Conservation (phyloP, 2,329 filamentous ascomycete genomes). For the Monosporascus sp. region DNA sequence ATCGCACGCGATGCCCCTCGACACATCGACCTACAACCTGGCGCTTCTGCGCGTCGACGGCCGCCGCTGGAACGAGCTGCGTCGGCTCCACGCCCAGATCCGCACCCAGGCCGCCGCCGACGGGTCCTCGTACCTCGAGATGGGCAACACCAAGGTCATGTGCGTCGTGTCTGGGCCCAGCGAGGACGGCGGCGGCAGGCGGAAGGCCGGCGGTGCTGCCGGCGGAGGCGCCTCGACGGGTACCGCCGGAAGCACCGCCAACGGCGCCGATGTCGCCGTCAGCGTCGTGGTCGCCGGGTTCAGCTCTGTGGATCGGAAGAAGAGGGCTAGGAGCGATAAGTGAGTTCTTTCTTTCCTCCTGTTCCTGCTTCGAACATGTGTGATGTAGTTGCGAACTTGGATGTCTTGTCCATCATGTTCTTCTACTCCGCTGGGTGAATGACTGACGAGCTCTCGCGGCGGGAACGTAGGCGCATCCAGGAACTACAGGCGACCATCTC, state of each 20-base stretch:
- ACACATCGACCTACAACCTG: conserved; percentile 86
- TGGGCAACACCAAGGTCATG: conserved; percentile 96
- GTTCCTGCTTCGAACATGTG: conserved; percentile 1
- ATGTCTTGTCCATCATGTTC: background rate
- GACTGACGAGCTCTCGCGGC: no score
- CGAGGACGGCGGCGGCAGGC: conserved; percentile 48
- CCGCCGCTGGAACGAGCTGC: conserved; percentile 94
- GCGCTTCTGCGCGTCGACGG: conserved; percentile 79
- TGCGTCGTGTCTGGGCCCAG: conserved; percentile 84
- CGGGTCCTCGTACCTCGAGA: conserved; percentile 88
- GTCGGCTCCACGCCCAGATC: conserved; percentile 81
- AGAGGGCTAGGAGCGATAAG: conserved; percentile 72
- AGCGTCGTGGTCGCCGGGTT: conserved; percentile 85
- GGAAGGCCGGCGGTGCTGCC: conserved; percentile 26
- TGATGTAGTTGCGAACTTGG: no score
- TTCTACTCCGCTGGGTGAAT: no score
- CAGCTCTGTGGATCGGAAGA: conserved; percentile 78
- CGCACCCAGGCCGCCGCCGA: conserved; percentile 89
- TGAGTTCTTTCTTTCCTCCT: conserved; percentile 35
- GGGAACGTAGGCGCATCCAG: conserved; percentile 58
- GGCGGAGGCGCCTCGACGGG: conserved; percentile 1
- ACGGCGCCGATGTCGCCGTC: conserved; percentile 67
- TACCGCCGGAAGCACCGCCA: conserved; percentile 23
- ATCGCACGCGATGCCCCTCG: conserved; percentile 70
- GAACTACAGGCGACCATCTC: conserved; percentile 78